Conservation (phyloP, 2,329 filamentous ascomycete genomes). For the Pyricularia pennisetigena region DNA sequence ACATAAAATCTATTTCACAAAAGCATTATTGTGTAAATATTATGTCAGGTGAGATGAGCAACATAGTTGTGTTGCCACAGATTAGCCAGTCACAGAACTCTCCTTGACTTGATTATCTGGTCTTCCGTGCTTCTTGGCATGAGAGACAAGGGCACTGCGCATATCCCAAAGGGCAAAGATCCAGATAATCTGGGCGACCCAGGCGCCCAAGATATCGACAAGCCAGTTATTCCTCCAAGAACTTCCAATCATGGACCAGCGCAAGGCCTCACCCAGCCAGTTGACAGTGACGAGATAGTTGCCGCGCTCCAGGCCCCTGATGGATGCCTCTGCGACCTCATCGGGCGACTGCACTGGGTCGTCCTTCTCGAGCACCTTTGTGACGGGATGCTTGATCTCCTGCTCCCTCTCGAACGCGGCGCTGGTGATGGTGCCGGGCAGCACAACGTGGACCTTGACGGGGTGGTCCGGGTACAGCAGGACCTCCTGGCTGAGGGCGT, state of each 20-base stretch:
- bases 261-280: conserved; percentile 63
- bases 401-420: conserved; percentile 72
- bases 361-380: conserved; percentile 67
- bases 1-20: not conserved
- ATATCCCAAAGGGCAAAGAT: conserved; percentile 47
- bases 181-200: conserved; percentile 44
- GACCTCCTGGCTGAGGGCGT: conserved; percentile 75
- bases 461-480: conserved; percentile 65
- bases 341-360: conserved; percentile 74
- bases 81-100: conserved; percentile 4
- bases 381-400: conserved; percentile 68
- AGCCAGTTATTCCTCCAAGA: conserved; percentile 49
- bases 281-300: conserved; percentile 72
- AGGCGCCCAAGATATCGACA: conserved; percentile 46
- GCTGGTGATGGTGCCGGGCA: conserved; percentile 72
- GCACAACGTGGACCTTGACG: conserved; percentile 72
- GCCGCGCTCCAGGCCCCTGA: conserved; percentile 69
- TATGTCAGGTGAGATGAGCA: not conserved
- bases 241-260: conserved; percentile 47
- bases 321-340: conserved; percentile 59
- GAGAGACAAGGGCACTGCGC: conserved; percentile 46
- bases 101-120: conserved; percentile 37
- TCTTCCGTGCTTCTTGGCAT: conserved; percentile 47
- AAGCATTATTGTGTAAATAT: not conserved
- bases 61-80: not conserved